Conservation (phyloP, 2,329 filamentous ascomycete genomes). For the Tolypocladium pustulatum region DNA sequence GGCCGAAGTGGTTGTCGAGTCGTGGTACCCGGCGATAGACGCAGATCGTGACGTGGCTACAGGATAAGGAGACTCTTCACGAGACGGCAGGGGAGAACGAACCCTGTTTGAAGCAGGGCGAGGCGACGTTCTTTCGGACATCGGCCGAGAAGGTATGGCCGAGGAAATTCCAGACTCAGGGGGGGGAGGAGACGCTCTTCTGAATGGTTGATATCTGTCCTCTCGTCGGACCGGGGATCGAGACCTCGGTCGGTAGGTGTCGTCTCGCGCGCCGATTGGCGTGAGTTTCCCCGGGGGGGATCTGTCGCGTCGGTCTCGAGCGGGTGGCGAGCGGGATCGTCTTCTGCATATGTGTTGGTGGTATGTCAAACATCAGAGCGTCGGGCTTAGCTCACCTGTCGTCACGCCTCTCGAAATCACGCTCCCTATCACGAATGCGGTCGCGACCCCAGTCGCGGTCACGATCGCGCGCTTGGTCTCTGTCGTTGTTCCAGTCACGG, state of each 20-base stretch:
- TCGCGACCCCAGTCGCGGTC: slow-evolving; percentile 20
- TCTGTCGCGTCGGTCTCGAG: slow-evolving; percentile 32
- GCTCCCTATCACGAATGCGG: slow-evolving; percentile 17
- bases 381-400: slow-evolving; percentile 21
- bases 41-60: slow-evolving; percentile 10
- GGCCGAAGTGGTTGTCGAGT: slow-evolving; percentile 14
- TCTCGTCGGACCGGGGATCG: slow-evolving; percentile 39
- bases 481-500: slow-evolving; percentile 23
- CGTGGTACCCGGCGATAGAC: slow-evolving; percentile 14
- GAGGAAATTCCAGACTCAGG: slow-evolving; percentile 40
- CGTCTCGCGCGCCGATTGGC: slow-evolving; percentile 21
- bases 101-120: slow-evolving; percentile 33
- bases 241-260: slow-evolving; percentile 42
- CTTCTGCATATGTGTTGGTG: slow-evolving; percentile 22
- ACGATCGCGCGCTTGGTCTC: slow-evolving; percentile 20
- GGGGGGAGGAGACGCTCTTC: slow-evolving; percentile 34
- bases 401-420: slow-evolving; percentile 30
- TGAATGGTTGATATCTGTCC: slow-evolving; percentile 30
- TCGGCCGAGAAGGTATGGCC: slow-evolving; percentile 37
- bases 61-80: slow-evolving; percentile 26
- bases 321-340: slow-evolving; percentile 44
- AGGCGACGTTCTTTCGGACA: slow-evolving; percentile 43
- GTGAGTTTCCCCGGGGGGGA: slow-evolving; percentile 18
- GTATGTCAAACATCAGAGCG: too few species aligned
- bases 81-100: slow-evolving; percentile 36